phyloP scores from a whole-genome alignment of 495 filamentous ascomycete species.

The Penicillium alfredii region DNA sequence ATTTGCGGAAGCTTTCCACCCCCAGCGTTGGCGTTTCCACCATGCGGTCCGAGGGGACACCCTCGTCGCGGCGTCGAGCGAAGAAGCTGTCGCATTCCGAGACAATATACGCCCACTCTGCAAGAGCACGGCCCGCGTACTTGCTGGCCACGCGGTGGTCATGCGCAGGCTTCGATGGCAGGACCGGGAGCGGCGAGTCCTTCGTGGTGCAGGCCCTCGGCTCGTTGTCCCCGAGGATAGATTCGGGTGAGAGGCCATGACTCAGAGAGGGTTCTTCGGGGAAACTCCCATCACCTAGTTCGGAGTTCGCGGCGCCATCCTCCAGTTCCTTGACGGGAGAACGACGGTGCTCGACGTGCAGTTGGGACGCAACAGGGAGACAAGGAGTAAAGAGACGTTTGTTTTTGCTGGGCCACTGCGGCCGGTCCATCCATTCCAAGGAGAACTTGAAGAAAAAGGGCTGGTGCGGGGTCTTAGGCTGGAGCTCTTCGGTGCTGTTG shows the following conservation, averaged over 20 bases:
- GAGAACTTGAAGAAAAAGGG: conserved; percentile 72
- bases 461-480: conserved; percentile 47
- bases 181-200: conserved; percentile 18
- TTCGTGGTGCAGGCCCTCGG: conserved; percentile 14
- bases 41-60: conserved; percentile 63
- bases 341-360: conserved; percentile 36
- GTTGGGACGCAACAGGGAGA: conserved; percentile 62
- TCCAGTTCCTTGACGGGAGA: conserved; percentile 20
- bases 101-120: conserved; percentile 84
- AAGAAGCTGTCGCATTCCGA: conserved; percentile 90
- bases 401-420: conserved; percentile 46
- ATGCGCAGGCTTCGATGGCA: conserved; percentile 15
- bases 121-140: conserved; percentile 82
- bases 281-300: no score
- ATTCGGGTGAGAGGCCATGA: no score
- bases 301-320: conserved; percentile 26
- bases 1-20: conserved; percentile 75
- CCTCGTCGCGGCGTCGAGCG: conserved; percentile 78
- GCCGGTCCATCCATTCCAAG: conserved; percentile 64
- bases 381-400: conserved; percentile 65
- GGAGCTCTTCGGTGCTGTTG: conserved; percentile 23
- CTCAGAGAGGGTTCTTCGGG: conserved; percentile 1
- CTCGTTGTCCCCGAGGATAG: conserved; percentile 5
- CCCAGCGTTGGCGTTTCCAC: conserved; percentile 86
- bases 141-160: conserved; percentile 46